Evolutionary conservation across 148 eudicot genomes (phyloP).

Genomic region (Rhododendron mucronatum): DNA sequence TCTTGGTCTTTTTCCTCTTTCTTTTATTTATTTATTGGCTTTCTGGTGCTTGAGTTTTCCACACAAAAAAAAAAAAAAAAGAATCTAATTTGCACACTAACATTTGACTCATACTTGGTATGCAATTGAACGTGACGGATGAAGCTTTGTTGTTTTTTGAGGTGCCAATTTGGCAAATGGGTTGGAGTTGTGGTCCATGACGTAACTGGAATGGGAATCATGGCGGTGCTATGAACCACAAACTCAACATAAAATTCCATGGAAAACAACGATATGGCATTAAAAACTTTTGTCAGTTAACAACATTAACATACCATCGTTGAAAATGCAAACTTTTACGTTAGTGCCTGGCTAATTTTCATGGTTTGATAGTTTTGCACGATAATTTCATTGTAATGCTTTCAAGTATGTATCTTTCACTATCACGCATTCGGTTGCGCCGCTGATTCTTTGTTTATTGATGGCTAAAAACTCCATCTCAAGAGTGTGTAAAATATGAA

Average conservation of each 20-base stretch:
- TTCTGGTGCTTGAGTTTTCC: neutral
- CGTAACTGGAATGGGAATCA: neutral
- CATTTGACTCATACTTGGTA: neutral
- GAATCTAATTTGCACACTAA: neutral
- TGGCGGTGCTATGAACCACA: neutral
- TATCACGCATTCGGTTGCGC: neutral
- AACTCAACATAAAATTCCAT: neutral
- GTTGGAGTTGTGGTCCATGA: neutral
- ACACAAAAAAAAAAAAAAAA: neutral
- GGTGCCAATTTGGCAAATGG: neutral
- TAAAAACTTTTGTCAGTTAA: neutral
- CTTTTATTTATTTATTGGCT: neutral
- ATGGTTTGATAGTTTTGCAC: neutral
- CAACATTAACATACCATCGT: neutral
- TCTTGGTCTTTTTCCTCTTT: neutral
- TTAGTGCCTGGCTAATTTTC: neutral
- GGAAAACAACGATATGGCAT: neutral
- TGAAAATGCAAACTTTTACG: neutral
- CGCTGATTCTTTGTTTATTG: neutral
- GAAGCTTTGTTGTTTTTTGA: neutral
- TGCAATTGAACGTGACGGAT: neutral
- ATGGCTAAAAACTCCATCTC: neutral
- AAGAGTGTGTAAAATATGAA: neutral
- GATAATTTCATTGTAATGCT: neutral
- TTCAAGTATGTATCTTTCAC: neutral